These are phyloP conservation scores for Aspergillus pseudoterreus DNA, from an alignment of 2,329 filamentous ascomycete species.

Conservation along the genomic window DNA sequence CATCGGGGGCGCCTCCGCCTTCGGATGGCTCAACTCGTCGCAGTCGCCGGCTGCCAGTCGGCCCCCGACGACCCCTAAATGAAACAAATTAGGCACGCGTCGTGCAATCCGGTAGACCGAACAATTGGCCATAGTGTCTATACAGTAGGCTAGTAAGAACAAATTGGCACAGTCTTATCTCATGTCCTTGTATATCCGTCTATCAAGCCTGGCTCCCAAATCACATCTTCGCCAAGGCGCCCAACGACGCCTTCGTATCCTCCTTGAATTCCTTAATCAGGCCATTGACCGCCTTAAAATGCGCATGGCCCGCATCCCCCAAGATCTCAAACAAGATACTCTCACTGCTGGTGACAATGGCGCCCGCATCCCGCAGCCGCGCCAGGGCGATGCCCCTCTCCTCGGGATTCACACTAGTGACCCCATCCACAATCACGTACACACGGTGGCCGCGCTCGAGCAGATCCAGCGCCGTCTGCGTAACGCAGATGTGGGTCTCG, in stretches of 20 bases:
- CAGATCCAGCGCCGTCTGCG: conserved; percentile 84
- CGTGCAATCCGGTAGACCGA: not conserved
- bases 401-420: conserved; percentile 79
- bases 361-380: conserved; percentile 71
- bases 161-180: too few species aligned
- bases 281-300: conserved; percentile 68
- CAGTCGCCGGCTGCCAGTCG: conserved; percentile 16
- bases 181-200: too few species aligned
- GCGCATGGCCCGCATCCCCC: conserved; percentile 69
- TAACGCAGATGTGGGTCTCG: conserved; percentile 90
- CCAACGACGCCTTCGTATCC: conserved; percentile 67
- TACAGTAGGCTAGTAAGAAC: too few species aligned
- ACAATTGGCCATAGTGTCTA: too few species aligned
- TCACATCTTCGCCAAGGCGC: conserved; percentile 61
- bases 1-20: conserved; percentile 86
- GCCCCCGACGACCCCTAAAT: conserved; percentile 17
- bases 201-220: not conserved
- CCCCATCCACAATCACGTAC: conserved; percentile 83
- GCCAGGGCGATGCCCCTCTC: conserved; percentile 78
- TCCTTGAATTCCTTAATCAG: conserved; percentile 74
- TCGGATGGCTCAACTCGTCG: conserved; percentile 75
- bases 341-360: conserved; percentile 80
- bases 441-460: conserved; percentile 71
- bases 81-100: conserved; percentile 20
- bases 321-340: conserved; percentile 85